These are phyloP conservation scores for Candida michaelii DNA, from an alignment of 805 yeast species.

Conservation along the genomic window DNA sequence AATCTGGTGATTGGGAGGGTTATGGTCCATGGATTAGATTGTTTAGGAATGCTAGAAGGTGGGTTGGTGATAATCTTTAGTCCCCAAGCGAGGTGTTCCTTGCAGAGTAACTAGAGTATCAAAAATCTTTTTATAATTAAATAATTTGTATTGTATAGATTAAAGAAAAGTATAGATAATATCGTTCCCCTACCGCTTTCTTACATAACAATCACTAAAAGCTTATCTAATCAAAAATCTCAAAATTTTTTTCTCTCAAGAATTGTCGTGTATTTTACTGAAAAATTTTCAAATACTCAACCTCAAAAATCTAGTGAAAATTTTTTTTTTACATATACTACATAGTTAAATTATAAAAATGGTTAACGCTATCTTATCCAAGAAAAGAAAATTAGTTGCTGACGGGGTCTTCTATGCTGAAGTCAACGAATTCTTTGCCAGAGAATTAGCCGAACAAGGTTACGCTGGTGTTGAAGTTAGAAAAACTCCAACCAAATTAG, in stretches of 20 bases:
- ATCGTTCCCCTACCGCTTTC: not conserved
- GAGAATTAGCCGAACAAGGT: conserved; percentile 99
- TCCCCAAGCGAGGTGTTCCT: no score
- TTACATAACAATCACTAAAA: not conserved
- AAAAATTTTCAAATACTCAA: conserved; percentile 2
- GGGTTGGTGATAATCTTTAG: conserved; percentile 60
- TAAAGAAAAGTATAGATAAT: not conserved
- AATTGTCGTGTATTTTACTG: conserved; percentile 5
- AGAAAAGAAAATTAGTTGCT: conserved; percentile 99
- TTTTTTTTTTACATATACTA: conserved; percentile 8
- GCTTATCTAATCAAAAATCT: not conserved
- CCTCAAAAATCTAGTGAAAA: not conserved
- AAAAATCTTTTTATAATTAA: no score
- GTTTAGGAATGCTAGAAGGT: conserved; percentile 88
- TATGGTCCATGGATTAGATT: conserved; percentile 95
- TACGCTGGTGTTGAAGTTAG: conserved; percentile 99
- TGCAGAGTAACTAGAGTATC: no score
- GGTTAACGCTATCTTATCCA: conserved; percentile 64
- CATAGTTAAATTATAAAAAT: conserved; percentile 15
- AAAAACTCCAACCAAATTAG: conserved; percentile 96
- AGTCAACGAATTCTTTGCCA: conserved; percentile 99
- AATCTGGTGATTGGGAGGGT: conserved; percentile 67
- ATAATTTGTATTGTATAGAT: not conserved
- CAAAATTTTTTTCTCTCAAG: not conserved
- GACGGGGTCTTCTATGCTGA: conserved; percentile 99